Evolutionary conservation across 2,329 filamentous ascomycete genomes (phyloP), one percentile per base, ranked within the genome.

Genomic region (Pyrenochaeta sp.): DNA sequence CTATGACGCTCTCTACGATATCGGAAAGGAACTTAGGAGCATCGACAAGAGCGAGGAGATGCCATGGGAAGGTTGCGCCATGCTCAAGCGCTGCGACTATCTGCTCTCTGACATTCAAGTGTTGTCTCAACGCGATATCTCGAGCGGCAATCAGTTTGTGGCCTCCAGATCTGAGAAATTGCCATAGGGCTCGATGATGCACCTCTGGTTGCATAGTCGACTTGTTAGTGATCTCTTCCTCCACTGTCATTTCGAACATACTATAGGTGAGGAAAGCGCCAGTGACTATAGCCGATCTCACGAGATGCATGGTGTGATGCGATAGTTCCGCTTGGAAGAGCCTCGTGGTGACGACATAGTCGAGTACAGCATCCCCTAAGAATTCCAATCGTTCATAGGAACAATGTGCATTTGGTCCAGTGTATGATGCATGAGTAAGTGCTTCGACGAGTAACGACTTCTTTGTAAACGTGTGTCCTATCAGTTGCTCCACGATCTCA

Each of bases 321-420:
- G 80, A 74, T 10, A 86, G 76, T 2, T 82, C 71, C 2, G 75
- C 72, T 0, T 87, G 46, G 2, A 86, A 90, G 5, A 94, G 78
- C n/a, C 79, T 82, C 0, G 79, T 81, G 7, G 91, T 87, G 48
- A 97, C 81, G 54, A 97, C 81, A 66, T 88, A 85, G 76, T 98
- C 94, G 0, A 98, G 85, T 2, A 97, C 82, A 0, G 92, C 86
- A 67, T 98, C 94, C 0, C 94, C 94, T 0, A 97, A 80, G 68
- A 95, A 97, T 71, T 97, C 94, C 0, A 97, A 84, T 0, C 93
- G 86, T 65, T 97, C 91, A 67, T 88, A 88, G 0, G 84, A 85
- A 36, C 78, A 75, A 4, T 83, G 80, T 15, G 79, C 76, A 30
- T 80, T 62, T 1, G 67, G 66, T 1, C 72, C 73, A 0, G 40